These are phyloP conservation scores for Galerina marginata DNA, from an alignment of 768 basidiomycete genomes.

Conservation along the genomic window DNA sequence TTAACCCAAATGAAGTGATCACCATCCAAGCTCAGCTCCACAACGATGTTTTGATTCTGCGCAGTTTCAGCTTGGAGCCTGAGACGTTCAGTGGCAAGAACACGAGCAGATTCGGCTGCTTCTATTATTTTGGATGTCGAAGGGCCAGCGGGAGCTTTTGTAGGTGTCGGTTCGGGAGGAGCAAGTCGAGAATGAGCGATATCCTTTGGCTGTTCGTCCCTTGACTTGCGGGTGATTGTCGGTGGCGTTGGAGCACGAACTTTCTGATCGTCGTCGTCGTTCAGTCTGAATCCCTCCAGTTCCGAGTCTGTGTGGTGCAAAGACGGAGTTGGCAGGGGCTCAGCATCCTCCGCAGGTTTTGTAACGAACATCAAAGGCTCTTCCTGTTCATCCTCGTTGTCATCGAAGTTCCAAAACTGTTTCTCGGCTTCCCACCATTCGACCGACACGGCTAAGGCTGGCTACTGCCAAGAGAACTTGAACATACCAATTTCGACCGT, in stretches of 20 bases:
- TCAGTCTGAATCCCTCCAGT: slow-evolving; percentile 51
- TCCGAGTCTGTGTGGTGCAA: slow-evolving; percentile 47
- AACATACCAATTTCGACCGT: slow-evolving; percentile 97
- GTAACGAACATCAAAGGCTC: slow-evolving; percentile 94
- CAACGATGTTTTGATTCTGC: slow-evolving; percentile 93
- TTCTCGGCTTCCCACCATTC: slow-evolving; percentile 99
- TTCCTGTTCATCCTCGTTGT: slow-evolving; percentile 86
- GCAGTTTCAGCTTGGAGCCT: slow-evolving; percentile 92
- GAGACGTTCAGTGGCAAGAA: slow-evolving; percentile 88
- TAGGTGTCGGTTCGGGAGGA: slow-evolving; percentile 38
- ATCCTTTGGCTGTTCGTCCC: slow-evolving; percentile 63
- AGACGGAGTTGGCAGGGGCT: slow-evolving; percentile 30
- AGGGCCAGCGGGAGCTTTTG: slow-evolving; percentile 36
- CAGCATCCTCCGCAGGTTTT: slow-evolving; percentile 77
- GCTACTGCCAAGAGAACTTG: slow-evolving; percentile 95
- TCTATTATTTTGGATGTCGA: slow-evolving; percentile 52
- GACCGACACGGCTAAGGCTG: slow-evolving; percentile 91
- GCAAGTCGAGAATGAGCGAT: slow-evolving; percentile 39
- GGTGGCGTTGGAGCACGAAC: slow-evolving; percentile 49
- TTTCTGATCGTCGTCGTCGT: slow-evolving; percentile 58
- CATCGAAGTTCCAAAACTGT: slow-evolving; percentile 99
- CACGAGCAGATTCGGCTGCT: slow-evolving; percentile 75
- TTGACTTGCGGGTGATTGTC: slow-evolving; percentile 57
- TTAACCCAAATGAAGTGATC: slow-evolving; percentile 97
- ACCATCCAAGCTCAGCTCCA: slow-evolving; percentile 93